phyloP scores from a whole-genome alignment of 2,329 filamentous ascomycete genomes.

The Coniochaeta sp. region DNA sequence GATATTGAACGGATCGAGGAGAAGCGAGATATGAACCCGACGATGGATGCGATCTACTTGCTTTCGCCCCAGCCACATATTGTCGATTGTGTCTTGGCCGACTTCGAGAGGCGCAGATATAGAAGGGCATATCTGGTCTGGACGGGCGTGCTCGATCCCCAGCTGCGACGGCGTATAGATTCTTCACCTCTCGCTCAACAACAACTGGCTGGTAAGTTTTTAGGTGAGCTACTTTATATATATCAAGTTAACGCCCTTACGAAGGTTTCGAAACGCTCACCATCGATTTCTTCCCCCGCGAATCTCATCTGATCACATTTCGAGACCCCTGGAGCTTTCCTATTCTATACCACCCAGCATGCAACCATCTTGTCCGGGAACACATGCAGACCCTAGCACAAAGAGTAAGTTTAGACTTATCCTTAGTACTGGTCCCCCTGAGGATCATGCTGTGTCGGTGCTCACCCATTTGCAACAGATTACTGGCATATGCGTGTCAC shows the following conservation, averaged over 20 bases:
- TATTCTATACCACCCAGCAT: conserved; percentile 81
- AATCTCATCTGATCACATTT: conserved; percentile 87
- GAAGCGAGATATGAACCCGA: conserved; percentile 69
- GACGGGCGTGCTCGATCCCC: conserved; percentile 67
- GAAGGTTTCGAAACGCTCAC: conserved; percentile 71
- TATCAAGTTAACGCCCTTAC: neutral
- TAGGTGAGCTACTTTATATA: neutral
- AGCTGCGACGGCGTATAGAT: conserved; percentile 67
- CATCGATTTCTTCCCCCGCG: conserved; percentile 82
- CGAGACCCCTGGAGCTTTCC: conserved; percentile 95
- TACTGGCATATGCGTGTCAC: conserved; percentile 76
- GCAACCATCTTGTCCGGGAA: conserved; percentile 72
- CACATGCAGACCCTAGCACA: conserved; percentile 83
- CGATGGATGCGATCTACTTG: conserved; percentile 93
- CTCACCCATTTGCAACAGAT: conserved; percentile 44
- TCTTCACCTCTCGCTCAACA: conserved; percentile 60
- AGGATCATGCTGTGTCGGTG: neutral
- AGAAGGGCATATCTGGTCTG: conserved; percentile 74
- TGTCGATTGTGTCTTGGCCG: conserved; percentile 88
- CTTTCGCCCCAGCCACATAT: conserved; percentile 80
- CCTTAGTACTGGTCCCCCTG: neutral
- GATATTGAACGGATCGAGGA: conserved; percentile 95
- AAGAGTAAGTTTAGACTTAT: conserved; percentile 51
- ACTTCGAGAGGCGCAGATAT: conserved; percentile 81
- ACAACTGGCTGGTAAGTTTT: conserved; percentile 49